Base-by-base conservation (phyloP, 1,284 basidiomycete genomes). In the Ganoderma leucocontextum region DNA sequence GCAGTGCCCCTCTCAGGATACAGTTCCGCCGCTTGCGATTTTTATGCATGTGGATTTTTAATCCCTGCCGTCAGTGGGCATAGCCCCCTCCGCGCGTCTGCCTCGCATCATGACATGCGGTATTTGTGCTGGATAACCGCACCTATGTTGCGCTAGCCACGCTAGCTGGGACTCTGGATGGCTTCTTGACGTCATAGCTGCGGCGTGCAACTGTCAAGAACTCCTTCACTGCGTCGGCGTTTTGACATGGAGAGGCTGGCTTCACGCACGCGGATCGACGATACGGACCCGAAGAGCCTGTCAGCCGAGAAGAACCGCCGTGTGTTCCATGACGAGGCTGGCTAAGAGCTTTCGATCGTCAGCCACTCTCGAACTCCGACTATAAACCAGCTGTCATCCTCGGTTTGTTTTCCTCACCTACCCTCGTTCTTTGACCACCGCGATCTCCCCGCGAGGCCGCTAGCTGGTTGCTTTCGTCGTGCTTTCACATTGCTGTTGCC, bases 401-500 rank as follows among this genome's bases (percentile, higher is more conserved):
- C 19, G n/a, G 5, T 25, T 41, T 41, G 33, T 38, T 13, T 19
- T 39, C 36, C 42, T 42, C 41, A 36, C 22, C 42, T 39, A 35
- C 41, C 39, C 63, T 72, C 71, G 67, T 60, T 60, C 70, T 65
- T 39, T 62, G 58, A 70, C 75, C 67, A 35, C 67, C 67, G 74
- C 69, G 49, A 72, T 69, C 72, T 72, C 70, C 63, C 60, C 39
- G 65, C 68, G 69, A 69, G 69, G 66, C 55, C 61, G 65, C 47
- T 44, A 52, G 58, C 52, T 47, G 65, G 61, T 65, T 67, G 66
- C 63, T 66, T 42, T 75, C 67, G 17, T 59, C n/a, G 58, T 70
- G 66, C 71, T 73, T 58, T 72, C 65, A 22, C 72, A 49, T 73
- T 68, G 66, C 69, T 58, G 25, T 67, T 57, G 67, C 70, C 65